Evolutionary conservation across 1,284 basidiomycete genomes (phyloP), one percentile per base, ranked within the genome.

Genomic region (Cerioporus squamosus): DNA sequence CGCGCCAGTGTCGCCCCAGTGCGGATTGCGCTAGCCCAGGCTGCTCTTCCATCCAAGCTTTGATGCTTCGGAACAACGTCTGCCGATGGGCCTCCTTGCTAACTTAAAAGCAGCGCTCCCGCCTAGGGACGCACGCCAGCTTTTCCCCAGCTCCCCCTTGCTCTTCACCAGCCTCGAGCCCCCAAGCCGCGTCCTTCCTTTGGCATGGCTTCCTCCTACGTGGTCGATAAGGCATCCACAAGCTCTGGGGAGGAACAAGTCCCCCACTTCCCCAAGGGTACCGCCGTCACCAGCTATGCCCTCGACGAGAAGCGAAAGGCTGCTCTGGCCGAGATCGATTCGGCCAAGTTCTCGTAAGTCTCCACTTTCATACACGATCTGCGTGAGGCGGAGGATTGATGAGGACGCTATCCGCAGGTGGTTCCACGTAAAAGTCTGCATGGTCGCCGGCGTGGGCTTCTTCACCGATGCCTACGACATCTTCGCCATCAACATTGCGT

Each of bases 391-490:
- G 5, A 15, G 2, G 14, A 36, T 36, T 10, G 7, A 29, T 4
- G 40, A 4, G n/a, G 10, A 7, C 15, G n/a, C 40, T 29, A 23
- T 40, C 18, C 17, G 7, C 5, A 76, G 74, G 15, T 68, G 70
- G 70, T 80, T 79, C 66, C 91, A 93, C 68, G 80, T 86, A 47
- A 91, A 88, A 70, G 82, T 92, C 54, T 85, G 83, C 69, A 62
- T 87, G 48, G 88, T 93, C 5, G 89, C 91, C 2, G 89, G 90
- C 62, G 86, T 88, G 12, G 91, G 91, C 36, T 93, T 93, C 79
- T 93, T 92, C 77, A 91, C 91, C 43, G 91, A 91, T 74, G 88
- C 89, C 52, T 90, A 90, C 65, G 87, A 90, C 63, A 83, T 90
- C 40, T 90, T 90, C 58, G 86, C 87, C 0, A 90, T 94, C 75